A percentile compares a stretch with the other conserved stretches of the same genome.
These are phyloP conservation scores for Eucalyptus urophylla DNA, from an alignment of 345 rosid species.

Conservation along the genomic window DNA sequence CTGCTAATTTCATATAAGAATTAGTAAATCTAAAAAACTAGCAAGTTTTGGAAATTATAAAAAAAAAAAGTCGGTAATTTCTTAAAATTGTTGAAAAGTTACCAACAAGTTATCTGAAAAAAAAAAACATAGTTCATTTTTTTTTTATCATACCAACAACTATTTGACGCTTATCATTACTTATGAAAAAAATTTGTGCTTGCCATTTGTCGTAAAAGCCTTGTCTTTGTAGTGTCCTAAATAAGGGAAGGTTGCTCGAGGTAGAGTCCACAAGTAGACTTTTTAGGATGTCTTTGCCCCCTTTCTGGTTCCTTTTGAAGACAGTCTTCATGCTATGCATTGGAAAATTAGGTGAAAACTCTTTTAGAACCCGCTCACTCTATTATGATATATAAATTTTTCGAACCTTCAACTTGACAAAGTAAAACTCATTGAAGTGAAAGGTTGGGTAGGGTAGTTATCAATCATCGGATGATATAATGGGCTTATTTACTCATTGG, in stretches of 20 bases:
- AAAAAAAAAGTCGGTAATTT: not conserved
- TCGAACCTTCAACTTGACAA: not conserved
- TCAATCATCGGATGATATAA: not conserved
- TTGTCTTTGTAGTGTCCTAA: not conserved
- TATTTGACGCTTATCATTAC: not conserved
- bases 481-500: not conserved
- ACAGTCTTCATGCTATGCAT: not conserved
- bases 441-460: not conserved
- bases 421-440: not conserved
- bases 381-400: not conserved
- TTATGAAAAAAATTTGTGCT: not conserved
- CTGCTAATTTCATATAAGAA: not conserved
- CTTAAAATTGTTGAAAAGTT: not conserved
- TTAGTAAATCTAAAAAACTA: not conserved
- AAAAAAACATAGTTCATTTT: not conserved
- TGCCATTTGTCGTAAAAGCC: not conserved
- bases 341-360: not conserved
- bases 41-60: not conserved
- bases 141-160: not conserved
- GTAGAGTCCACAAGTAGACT: not conserved
- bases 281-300: not conserved
- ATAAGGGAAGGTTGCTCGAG: not conserved
- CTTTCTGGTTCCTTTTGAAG: not conserved
- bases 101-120: not conserved
- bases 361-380: not conserved